phyloP scores from a whole-genome alignment of 805 yeast genomes.

The Aciculoconidium aculeatum region DNA sequence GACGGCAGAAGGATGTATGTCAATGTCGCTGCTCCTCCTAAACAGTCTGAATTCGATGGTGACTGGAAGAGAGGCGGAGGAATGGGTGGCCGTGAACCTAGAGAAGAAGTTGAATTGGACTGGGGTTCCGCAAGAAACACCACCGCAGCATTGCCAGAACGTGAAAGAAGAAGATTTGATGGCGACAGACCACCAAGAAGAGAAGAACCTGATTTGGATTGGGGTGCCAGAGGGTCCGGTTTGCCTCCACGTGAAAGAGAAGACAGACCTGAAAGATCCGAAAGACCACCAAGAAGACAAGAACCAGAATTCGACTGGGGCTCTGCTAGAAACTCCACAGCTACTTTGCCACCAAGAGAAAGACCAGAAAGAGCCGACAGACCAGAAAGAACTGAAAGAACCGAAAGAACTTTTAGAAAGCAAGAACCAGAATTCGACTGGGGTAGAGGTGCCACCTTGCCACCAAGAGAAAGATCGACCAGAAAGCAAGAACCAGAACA shows the following conservation, averaged over 20 bases:
- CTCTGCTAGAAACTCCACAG: conserved; percentile 35
- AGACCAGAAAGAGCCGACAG: conserved; percentile 21
- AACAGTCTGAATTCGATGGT: conserved; percentile 37
- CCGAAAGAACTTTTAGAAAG: conserved; percentile 16
- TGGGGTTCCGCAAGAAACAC: conserved; percentile 38
- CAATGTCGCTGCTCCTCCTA: conserved; percentile 55
- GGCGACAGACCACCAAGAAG: conserved; percentile 24
- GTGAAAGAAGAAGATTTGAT: conserved; percentile 20
- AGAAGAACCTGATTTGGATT: conserved; percentile 37
- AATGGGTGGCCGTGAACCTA: conserved; percentile 8
- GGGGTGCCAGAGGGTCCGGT: conserved; percentile 34
- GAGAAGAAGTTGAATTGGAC: conserved; percentile 39
- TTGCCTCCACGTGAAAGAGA: conserved; percentile 31
- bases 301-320: conserved; percentile 62
- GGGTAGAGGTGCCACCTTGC: conserved; percentile 33
- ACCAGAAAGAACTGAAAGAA: conserved; percentile 21
- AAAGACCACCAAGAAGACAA: conserved; percentile 34
- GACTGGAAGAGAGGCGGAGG: conserved; percentile 34
- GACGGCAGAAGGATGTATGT: conserved; percentile 48
- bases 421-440: conserved; percentile 30
- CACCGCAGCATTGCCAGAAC: conserved; percentile 21
- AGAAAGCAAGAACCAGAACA: conserved; percentile 22
- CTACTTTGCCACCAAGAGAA: conserved; percentile 34
- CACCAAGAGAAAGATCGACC: conserved; percentile 9
- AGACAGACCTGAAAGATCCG: conserved; percentile 16